Base-by-base conservation (phyloP, 1,284 basidiomycete genomes). In the Moniliophthora roreri region DNA sequence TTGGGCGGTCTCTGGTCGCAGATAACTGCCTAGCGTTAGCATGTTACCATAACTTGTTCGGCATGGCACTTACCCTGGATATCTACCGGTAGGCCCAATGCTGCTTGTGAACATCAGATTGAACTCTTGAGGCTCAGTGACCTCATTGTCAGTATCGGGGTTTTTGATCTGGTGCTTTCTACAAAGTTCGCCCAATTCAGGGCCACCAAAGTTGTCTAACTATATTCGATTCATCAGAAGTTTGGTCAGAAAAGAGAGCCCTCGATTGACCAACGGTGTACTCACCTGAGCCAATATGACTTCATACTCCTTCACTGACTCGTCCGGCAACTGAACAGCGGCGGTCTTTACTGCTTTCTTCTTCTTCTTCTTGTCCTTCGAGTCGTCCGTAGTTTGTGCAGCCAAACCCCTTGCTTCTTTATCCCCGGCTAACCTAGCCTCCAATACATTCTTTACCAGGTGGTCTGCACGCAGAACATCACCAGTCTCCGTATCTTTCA, bases 41-140 rank as follows among this genome's bases (percentile, higher is more conserved):
- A 45, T 3, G 51, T 34, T 32, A 45, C 36, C 23, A 21, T 15
- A 46, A 36, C 0, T n/a, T 51, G 24, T 44, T 45, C 37, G 15
- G 16, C 15, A 13, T 6, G 3, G 1, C 20, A 61, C 80, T 62
- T 62, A 92, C 87, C 95, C 95, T 66, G 95, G 95, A 73, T 97
- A 86, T 68, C 97, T 93, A 38, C 97, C 97, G 6, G 97, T 98
- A 9, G 97, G 97, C 28, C 97, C 97, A 66, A 99, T 99, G 72
- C 88, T 91, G 64, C 89, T 93, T 53, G 93, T 87, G 72, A 99
- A 99, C 97, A 99, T 99, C 65, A 99, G 83, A 75, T 99, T 99
- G 80, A 99, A 99, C 69, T 91, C 88, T 66, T 94, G 89, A 2
- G 97, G 97, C 68, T 95, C 92, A 45, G 89, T 80, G 34, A 99